Percentiles rank a stretch among this genome's conserved stretches.
Conservation (phyloP, 495 filamentous ascomycete species). For the Podospora pseudocomata region DNA sequence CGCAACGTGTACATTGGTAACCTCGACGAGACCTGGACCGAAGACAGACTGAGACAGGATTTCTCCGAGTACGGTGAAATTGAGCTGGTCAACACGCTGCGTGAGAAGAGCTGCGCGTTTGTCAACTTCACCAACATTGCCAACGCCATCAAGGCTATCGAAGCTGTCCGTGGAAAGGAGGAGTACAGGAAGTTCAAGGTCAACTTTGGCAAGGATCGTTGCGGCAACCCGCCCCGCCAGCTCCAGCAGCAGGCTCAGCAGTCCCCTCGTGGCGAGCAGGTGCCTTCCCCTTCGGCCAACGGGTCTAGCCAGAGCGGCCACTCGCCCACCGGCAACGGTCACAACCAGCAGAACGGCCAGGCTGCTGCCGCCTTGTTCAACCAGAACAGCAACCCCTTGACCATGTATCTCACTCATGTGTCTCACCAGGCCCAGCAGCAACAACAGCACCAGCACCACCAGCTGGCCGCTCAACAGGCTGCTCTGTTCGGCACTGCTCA, state of each 20-base stretch:
- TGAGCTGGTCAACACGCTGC: conserved; percentile 91
- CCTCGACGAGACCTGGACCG: conserved; percentile 92
- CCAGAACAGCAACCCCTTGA: conserved; percentile 81
- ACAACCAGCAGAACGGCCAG: conserved; percentile 8
- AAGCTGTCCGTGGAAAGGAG: conserved; percentile 87
- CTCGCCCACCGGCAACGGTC: conserved; percentile 43
- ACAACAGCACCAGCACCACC: conserved; percentile 65
- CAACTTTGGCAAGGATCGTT: conserved; percentile 98
- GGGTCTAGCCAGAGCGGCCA: conserved; percentile 54
- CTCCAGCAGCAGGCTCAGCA: conserved; percentile 54
- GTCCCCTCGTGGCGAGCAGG: conserved; percentile 50
- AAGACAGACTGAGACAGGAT: conserved; percentile 92
- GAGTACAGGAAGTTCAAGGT: conserved; percentile 99
- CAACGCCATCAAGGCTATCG: conserved; percentile 98
- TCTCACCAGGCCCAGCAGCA: conserved; percentile 75
- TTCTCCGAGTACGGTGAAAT: conserved; percentile 98
- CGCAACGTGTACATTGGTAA: conserved; percentile 98
- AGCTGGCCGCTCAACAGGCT: conserved; percentile 56
- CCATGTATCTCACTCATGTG: conserved; percentile 88
- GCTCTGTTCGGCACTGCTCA: conserved; percentile 57
- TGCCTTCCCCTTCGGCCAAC: conserved; percentile 65
- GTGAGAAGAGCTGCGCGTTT: conserved; percentile 98
- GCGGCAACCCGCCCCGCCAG: conserved; percentile 93
- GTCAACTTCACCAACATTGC: conserved; percentile 99
- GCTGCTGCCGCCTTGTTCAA: conserved; percentile 63